Evolutionary conservation across 2,329 filamentous ascomycete species (phyloP), one percentile per base, ranked within the genome.

Genomic region (Sporothrix phasma): DNA sequence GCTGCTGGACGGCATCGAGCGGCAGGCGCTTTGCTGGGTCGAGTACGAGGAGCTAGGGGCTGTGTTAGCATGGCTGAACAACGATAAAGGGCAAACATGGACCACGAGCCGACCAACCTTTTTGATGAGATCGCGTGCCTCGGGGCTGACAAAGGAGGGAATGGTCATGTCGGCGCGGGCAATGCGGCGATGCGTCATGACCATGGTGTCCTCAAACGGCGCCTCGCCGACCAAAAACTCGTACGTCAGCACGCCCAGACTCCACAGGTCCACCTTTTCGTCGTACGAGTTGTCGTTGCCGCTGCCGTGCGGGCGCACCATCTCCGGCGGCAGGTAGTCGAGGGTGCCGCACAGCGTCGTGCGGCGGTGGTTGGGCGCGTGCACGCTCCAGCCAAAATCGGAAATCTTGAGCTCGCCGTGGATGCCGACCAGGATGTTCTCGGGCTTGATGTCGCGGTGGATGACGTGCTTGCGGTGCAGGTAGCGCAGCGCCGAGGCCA

Each of bases 341-440:
- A 97, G 84, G 19, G 94, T 99, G 68, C 94, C 94, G 75, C 94
- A 99, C 85, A 97, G 92, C 64, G 94, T 99, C 72, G 92, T 88
- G 67, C 94, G 84, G 70, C 94, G 82, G 78, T 93, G 95, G 76
- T 96, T 97, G 31, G 94, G 94, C 5, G 94, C 94, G 76, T 99
- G 94, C 3, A 97, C 94, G 74, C 90, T 95, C 94, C 94, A 99
- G 59, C 94, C 93, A 72, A 97, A 99, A 76, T 99, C 94, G 4
- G 91, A 95, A 72, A 99, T 92, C 77, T 99, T 99, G 78, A 99
- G 92, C 80, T 99, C 94, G 69, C 92, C 94, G 73, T 97, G 93
- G 66, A 97, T 92, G 15, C 93, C 93, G 34, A 97, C 88, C 24
- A 97, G 83, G 68, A 97, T 97, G 72, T 97, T 97, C 77, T 97